Conservation (phyloP, 805 yeast genomes). For the Candida bentonensis region DNA sequence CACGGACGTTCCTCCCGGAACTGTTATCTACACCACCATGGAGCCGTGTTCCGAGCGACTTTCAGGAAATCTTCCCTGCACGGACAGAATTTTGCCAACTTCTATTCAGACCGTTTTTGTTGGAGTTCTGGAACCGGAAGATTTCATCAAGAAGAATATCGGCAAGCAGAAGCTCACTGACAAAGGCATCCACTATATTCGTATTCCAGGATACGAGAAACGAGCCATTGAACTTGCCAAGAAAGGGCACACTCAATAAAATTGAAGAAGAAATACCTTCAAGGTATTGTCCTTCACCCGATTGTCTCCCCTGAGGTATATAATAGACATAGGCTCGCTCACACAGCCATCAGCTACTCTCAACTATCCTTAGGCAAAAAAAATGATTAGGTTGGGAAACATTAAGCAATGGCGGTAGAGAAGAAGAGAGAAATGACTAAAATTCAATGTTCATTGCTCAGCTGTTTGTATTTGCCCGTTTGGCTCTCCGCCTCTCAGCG, state of each 20-base stretch:
- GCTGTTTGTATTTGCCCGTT: too few relatives aligned
- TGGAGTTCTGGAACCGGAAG: conserved; percentile 83
- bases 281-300: too few relatives aligned
- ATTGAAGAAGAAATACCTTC: too few relatives aligned
- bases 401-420: too few relatives aligned
- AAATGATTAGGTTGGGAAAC: too few relatives aligned
- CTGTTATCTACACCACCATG: conserved; percentile 87
- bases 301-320: too few relatives aligned
- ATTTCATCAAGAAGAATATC: conserved; percentile 67
- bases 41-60: conserved; percentile 87
- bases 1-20: conserved; percentile 49
- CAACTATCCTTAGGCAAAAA: too few relatives aligned
- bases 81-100: conserved; percentile 53
- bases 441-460: too few relatives aligned
- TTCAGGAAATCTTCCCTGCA: conserved; percentile 85
- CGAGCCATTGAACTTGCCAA: conserved; percentile 55
- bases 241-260: conserved; percentile 42
- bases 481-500: too few relatives aligned
- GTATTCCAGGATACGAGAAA: conserved; percentile 72
- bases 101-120: conserved; percentile 67
- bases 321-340: too few relatives aligned
- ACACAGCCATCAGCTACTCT: too few relatives aligned
- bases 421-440: too few relatives aligned
- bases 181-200: conserved; percentile 54
- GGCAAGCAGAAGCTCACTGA: conserved; percentile 42